A percentile compares a stretch with the other conserved stretches of the same genome.
Conservation (phyloP, 1,284 basidiomycete species). For the Moesziomyces aphidis region DNA sequence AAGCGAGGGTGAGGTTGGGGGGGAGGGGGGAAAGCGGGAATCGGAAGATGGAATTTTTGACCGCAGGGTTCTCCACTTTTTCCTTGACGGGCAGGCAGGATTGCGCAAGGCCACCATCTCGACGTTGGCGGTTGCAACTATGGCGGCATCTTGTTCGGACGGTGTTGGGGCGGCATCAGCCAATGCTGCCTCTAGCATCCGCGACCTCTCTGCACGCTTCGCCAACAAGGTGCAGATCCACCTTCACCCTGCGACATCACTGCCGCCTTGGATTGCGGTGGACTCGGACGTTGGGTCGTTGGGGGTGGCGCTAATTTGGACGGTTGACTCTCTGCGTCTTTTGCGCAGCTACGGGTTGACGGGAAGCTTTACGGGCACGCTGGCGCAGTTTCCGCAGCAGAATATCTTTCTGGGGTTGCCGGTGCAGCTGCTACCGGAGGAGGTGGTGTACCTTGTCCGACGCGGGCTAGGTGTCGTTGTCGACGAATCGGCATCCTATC, state of each 20-base stretch:
- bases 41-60: neutral
- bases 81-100: too few species aligned
- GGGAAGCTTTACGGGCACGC: conserved; percentile 86
- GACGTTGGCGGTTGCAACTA: neutral
- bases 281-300: neutral
- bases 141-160: neutral
- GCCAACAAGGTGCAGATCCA: conserved; percentile 28
- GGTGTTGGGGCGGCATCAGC: neutral
- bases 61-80: too few species aligned
- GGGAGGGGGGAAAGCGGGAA: neutral
- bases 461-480: conserved; percentile 73
- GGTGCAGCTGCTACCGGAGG: conserved; percentile 87
- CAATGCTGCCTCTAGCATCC: neutral
- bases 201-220: conserved; percentile 5
- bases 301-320: conserved; percentile 36
- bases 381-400: conserved; percentile 94
- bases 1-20: too few species aligned
- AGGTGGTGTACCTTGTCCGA: conserved; percentile 85
- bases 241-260: conserved; percentile 13
- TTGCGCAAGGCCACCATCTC: neutral
- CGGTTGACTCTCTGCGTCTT: conserved; percentile 25
- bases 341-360: conserved; percentile 78
- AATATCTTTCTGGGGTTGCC: conserved; percentile 95
- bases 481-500: conserved; percentile 29
- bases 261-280: neutral